Evolutionary conservation across 2,329 filamentous ascomycete species (phyloP).

Genomic region (Trichoderma breve): DNA sequence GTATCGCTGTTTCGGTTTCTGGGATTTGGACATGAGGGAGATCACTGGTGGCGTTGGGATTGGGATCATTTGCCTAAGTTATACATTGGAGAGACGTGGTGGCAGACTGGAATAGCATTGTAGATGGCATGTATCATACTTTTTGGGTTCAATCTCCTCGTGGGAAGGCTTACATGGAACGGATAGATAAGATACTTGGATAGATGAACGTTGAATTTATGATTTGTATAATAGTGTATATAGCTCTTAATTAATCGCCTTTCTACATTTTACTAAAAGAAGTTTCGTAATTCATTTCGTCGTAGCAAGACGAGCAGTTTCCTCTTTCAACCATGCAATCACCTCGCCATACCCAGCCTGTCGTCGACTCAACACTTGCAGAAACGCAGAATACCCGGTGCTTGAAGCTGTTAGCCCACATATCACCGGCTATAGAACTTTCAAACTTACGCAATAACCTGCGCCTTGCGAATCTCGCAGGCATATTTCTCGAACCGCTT

Average conservation of each 20-base stretch:
- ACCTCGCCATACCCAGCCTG: slow-evolving; percentile 67
- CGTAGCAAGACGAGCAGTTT: slow-evolving; percentile 39
- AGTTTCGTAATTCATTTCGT: background rate
- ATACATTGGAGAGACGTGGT: slow-evolving; percentile 63
- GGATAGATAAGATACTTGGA: background rate
- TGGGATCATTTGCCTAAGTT: slow-evolving; percentile 50
- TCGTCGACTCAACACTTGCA: slow-evolving; percentile 63
- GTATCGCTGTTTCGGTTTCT: slow-evolving; percentile 67
- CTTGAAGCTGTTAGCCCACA: slow-evolving; percentile 38
- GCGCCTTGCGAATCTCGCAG: slow-evolving; percentile 58
- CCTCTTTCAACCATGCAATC: slow-evolving; percentile 64
- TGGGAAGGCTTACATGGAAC: background rate
- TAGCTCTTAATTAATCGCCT: rapidly evolving
- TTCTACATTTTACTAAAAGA: too few species aligned
- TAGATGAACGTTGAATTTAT: background rate
- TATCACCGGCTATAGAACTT: background rate
- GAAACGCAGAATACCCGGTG: slow-evolving; percentile 69
- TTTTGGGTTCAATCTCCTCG: background rate
- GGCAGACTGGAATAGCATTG: slow-evolving; percentile 42
- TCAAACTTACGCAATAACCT: slow-evolving; percentile 58
- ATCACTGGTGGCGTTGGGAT: slow-evolving; percentile 68
- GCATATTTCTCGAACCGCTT: slow-evolving; percentile 50
- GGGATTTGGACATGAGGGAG: slow-evolving; percentile 59
- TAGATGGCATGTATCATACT: slow-evolving; percentile 21
- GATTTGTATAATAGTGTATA: background rate